phyloP scores from a whole-genome alignment of 75 land plant genomes.

The Isoetes taiwanensis region DNA sequence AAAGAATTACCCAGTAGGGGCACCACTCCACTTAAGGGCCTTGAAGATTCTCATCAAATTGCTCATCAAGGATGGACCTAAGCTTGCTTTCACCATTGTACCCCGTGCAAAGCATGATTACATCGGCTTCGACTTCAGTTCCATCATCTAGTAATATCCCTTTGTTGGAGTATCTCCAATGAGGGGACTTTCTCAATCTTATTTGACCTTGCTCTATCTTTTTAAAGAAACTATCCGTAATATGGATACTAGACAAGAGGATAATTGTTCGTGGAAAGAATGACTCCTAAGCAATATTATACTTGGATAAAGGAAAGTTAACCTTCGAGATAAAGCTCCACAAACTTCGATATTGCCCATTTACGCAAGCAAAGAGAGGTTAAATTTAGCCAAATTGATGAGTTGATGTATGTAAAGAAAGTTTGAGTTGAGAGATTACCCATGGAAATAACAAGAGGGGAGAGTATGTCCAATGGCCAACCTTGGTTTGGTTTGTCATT shows the following conservation, averaged over 20 bases:
- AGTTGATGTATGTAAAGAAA: background rate
- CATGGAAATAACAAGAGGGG: slow-evolving; percentile 33
- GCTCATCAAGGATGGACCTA: slow-evolving; percentile 29
- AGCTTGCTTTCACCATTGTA: slow-evolving; percentile 60
- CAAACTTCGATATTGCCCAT: slow-evolving; percentile 39
- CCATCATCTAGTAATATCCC: slow-evolving; percentile 51
- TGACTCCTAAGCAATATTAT: slow-evolving; percentile 50
- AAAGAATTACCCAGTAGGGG: slow-evolving; percentile 5
- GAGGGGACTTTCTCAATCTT: slow-evolving; percentile 26
- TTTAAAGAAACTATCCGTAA: slow-evolving; percentile 45
- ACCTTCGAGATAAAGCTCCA: slow-evolving; percentile 46
- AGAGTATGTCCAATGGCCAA: slow-evolving; percentile 14
- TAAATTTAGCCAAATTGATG: background rate
- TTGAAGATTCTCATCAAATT: slow-evolving; percentile 19
- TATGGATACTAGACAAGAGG: slow-evolving; percentile 55
- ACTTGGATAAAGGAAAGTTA: slow-evolving; percentile 43
- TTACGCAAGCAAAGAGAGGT: slow-evolving; percentile 27
- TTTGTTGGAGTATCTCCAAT: slow-evolving; percentile 40
- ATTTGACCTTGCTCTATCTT: slow-evolving; percentile 46
- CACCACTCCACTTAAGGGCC: slow-evolving; percentile 13
- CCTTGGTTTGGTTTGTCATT: slow-evolving; percentile 45
- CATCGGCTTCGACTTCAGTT: slow-evolving; percentile 46
- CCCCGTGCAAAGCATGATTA: slow-evolving; percentile 54
- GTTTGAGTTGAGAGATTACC: too few species aligned
- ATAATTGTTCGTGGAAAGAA: slow-evolving; percentile 45